Evolutionary conservation across 2,329 filamentous ascomycete genomes (phyloP).

Genomic region (Colletotrichum lini): DNA sequence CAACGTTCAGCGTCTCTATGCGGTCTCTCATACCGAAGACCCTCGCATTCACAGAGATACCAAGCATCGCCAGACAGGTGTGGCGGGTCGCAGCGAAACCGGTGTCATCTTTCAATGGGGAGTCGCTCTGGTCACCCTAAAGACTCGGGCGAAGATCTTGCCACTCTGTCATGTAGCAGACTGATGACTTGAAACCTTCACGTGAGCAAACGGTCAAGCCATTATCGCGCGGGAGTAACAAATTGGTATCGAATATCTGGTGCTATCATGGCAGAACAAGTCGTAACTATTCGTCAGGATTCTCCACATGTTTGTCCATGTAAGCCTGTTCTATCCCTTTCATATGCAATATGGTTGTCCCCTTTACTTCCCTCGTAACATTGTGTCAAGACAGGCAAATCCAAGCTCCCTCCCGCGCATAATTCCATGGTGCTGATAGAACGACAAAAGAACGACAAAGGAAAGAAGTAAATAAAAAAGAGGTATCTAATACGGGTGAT

Average conservation of each 20-base stretch:
- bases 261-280: neutral
- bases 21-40: neutral
- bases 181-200: neutral
- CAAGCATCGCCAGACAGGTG: too few relatives aligned
- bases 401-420: neutral
- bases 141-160: too few relatives aligned
- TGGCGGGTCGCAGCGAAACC: too few relatives aligned
- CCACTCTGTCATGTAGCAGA: neutral
- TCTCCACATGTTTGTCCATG: neutral
- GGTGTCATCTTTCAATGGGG: too few relatives aligned
- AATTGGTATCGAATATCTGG: constrained; percentile 9
- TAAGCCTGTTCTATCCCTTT: constrained; percentile 5
- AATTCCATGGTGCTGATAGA: neutral
- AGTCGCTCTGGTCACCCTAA: too few relatives aligned
- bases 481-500: constrained; percentile 14
- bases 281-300: constrained; percentile 1
- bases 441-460: neutral
- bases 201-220: neutral
- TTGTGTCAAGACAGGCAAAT: neutral
- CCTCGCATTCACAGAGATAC: too few relatives aligned
- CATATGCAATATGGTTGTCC: neutral
- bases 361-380: neutral
- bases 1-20: neutral
- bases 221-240: neutral
- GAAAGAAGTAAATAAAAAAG: constrained; percentile 6